Percentiles rank a stretch among this genome's conserved stretches.
These are phyloP conservation scores for Annulohypoxylon truncatum DNA, from an alignment of 2,329 filamentous ascomycete species.

Conservation along the genomic window DNA sequence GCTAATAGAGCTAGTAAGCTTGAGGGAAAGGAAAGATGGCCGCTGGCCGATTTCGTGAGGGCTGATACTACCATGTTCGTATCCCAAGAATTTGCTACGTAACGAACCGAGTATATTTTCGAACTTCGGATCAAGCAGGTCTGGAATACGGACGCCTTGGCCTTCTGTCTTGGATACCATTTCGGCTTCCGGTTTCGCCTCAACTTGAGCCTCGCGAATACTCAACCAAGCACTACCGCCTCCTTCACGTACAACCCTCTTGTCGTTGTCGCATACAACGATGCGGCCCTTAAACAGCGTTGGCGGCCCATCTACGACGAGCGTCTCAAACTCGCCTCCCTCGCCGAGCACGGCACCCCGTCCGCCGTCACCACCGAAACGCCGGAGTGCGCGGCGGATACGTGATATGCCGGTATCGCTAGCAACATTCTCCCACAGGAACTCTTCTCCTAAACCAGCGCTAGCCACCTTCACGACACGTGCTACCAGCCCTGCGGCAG, in stretches of 20 bases:
- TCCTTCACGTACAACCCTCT: conserved; percentile 70
- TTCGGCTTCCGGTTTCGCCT: conserved; percentile 53
- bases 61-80: conserved; percentile 18
- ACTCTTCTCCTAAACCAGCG: conserved; percentile 82
- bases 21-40: conserved; percentile 2
- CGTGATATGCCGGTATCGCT: conserved; percentile 60
- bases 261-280: conserved; percentile 65
- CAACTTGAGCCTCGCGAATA: conserved; percentile 67
- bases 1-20: conserved; percentile 2
- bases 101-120: conserved; percentile 54
- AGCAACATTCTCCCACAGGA: conserved; percentile 85
- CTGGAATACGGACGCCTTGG: conserved; percentile 65
- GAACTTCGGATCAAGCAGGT: conserved; percentile 74
- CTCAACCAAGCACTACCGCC: conserved; percentile 82
- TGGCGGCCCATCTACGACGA: conserved; percentile 83
- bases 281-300: conserved; percentile 79
- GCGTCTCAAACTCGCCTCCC: conserved; percentile 95
- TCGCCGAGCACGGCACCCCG: conserved; percentile 85
- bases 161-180: conserved; percentile 10
- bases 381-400: conserved; percentile 66
- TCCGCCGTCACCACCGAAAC: conserved; percentile 71
- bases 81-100: conserved; percentile 9
- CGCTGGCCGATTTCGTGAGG: background rate
- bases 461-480: conserved; percentile 95
- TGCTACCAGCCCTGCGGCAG: conserved; percentile 80